Conservation (phyloP, 441 rosid species). For the Metrosideros polymorpha region DNA sequence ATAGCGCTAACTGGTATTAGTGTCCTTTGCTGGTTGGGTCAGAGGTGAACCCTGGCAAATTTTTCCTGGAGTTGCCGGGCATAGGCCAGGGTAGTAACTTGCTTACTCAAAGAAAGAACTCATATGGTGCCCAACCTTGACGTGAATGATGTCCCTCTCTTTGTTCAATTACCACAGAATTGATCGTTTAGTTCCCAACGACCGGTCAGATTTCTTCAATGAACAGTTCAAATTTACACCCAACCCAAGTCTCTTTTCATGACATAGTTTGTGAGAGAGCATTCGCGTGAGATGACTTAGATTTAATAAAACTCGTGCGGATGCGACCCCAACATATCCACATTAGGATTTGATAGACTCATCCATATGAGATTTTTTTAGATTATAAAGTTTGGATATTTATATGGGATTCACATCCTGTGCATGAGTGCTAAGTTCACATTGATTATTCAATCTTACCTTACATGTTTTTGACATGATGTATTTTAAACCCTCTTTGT, state of each 20-base stretch:
- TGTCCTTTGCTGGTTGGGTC: neutral
- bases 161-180: neutral
- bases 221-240: neutral
- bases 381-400: neutral
- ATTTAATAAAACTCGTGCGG: neutral
- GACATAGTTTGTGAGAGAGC: neutral
- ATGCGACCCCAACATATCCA: neutral
- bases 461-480: neutral
- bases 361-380: neutral
- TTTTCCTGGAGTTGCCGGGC: neutral
- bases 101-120: neutral
- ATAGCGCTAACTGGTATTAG: neutral
- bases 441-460: neutral
- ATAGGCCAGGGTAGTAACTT: neutral
- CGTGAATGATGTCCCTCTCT: neutral
- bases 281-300: neutral
- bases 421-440: neutral
- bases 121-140: neutral
- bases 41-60: neutral
- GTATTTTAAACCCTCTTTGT: neutral
- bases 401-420: neutral
- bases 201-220: neutral
- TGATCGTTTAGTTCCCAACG: rapidly evolving
- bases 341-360: neutral
- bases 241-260: neutral